Evolutionary conservation across 1,139 yeast species (phyloP).

Genomic region (Ogataea hybrid): DNA sequence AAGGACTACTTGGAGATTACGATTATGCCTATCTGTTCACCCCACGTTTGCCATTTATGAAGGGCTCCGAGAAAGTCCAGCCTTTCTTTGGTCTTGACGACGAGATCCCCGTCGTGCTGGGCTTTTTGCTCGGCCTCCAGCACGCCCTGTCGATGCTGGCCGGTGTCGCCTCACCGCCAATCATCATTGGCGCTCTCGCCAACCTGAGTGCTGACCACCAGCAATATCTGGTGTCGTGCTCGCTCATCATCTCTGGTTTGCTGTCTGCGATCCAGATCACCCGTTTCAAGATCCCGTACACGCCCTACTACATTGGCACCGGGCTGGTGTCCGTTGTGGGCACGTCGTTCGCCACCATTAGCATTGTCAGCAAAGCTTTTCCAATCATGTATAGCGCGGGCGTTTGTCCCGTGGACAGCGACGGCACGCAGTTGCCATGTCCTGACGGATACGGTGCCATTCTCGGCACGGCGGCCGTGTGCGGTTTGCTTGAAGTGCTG

Average conservation of each 20-base stretch:
- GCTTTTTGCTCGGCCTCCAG: constrained; percentile 77
- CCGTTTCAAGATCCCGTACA: constrained; percentile 68
- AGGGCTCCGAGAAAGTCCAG: constrained; percentile 50
- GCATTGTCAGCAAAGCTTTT: constrained; percentile 71
- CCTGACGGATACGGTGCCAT: constrained; percentile 90
- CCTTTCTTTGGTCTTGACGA: constrained; percentile 81
- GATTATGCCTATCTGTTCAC: constrained; percentile 75
- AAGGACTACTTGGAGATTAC: constrained; percentile 80
- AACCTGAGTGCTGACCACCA: constrained; percentile 48
- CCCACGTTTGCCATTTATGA: constrained; percentile 70
- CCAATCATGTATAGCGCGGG: constrained; percentile 81
- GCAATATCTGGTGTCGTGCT: constrained; percentile 74
- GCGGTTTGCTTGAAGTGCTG: constrained; percentile 70
- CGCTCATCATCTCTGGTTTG: constrained; percentile 73
- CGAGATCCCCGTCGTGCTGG: constrained; percentile 75
- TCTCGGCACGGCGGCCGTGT: constrained; percentile 73
- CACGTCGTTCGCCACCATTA: constrained; percentile 82
- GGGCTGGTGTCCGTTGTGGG: constrained; percentile 89
- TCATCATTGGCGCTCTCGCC: constrained; percentile 62
- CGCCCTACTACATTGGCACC: constrained; percentile 79
- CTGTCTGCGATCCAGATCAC: constrained; percentile 77
- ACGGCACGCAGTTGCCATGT: constrained; percentile 71
- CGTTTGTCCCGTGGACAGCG: constrained; percentile 56
- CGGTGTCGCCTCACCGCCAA: constrained; percentile 85
- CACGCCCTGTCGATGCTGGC: constrained; percentile 90